A percentile compares a stretch with the other conserved stretches of the same genome.
Evolutionary conservation across 768 basidiomycete species (phyloP).

Genomic region (Saitozyma podzolica): DNA sequence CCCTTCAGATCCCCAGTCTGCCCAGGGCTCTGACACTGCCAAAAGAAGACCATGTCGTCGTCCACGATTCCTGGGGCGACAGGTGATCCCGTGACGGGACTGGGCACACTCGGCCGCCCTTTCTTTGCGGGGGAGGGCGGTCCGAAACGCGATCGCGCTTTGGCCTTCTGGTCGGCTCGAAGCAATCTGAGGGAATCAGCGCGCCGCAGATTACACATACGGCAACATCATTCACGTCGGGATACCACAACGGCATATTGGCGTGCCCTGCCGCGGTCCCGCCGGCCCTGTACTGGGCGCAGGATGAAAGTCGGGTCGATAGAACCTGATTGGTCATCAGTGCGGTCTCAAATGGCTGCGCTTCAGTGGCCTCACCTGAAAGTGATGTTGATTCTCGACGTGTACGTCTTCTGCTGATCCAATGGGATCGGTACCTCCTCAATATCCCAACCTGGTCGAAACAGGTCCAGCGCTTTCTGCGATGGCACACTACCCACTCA

Average conservation of each 20-base stretch:
- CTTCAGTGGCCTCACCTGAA: constrained; percentile 37
- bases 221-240: constrained; percentile 39
- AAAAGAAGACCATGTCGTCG: constrained; percentile 48
- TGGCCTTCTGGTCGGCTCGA: constrained; percentile 52
- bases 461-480: constrained; percentile 48
- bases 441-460: constrained; percentile 38
- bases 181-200: constrained; percentile 30
- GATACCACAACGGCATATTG: constrained; percentile 48
- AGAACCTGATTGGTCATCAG: constrained; percentile 11
- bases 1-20: constrained; percentile 49
- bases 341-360: not conserved
- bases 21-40: constrained; percentile 48
- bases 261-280: constrained; percentile 44
- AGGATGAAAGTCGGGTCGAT: constrained; percentile 47
- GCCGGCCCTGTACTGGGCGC: constrained; percentile 15
- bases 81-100: not conserved
- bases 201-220: not conserved
- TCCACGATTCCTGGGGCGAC: constrained; percentile 12
- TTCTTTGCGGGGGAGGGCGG: constrained; percentile 11
- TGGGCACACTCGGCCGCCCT: not conserved
- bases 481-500: constrained; percentile 36
- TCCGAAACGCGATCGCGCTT: constrained; percentile 27
- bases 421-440: constrained; percentile 26
- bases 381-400: constrained; percentile 50
- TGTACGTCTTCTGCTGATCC: constrained; percentile 35